phyloP scores from a whole-genome alignment of 192 early-diverging fungal genomes.

The Coemansia guatemalensis region DNA sequence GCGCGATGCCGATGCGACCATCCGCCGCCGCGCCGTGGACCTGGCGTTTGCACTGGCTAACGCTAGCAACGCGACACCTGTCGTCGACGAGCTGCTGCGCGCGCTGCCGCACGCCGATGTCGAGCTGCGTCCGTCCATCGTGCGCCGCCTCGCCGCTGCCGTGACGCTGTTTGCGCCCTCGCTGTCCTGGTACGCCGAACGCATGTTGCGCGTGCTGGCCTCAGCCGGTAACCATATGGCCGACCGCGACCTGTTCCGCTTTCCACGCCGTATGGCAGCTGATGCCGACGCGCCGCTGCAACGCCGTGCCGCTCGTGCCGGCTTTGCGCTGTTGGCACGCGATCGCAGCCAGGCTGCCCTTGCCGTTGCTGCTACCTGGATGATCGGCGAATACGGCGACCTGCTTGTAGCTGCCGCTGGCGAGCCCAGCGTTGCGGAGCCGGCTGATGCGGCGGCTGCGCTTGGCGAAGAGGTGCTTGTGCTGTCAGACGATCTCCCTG shows the following conservation, averaged over 20 bases:
- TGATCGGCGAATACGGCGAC: slow-evolving; percentile 97
- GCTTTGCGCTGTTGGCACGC: slow-evolving; percentile 82
- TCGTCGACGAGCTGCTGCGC: slow-evolving; percentile 89
- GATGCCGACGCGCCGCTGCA: slow-evolving; percentile 67
- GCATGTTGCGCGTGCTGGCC: slow-evolving; percentile 84
- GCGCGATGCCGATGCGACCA: slow-evolving; percentile 92
- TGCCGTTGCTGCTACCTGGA: slow-evolving; percentile 87
- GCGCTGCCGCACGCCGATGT: slow-evolving; percentile 90
- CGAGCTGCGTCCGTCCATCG: slow-evolving; percentile 90
- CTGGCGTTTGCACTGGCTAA: slow-evolving; percentile 96
- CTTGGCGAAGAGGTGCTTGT: slow-evolving; percentile 7
- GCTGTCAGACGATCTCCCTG: slow-evolving; percentile 31
- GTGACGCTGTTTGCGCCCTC: slow-evolving; percentile 94
- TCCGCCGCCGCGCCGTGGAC: slow-evolving; percentile 93
- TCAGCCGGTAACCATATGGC: slow-evolving; percentile 70
- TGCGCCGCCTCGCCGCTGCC: slow-evolving; percentile 85
- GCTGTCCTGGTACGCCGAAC: slow-evolving; percentile 97
- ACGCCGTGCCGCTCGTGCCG: slow-evolving; percentile 85
- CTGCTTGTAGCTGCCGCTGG: slow-evolving; percentile 59
- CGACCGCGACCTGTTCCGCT: slow-evolving; percentile 78
- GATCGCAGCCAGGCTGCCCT: slow-evolving; percentile 78
- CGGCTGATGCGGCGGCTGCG: not conserved
- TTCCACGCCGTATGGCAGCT: slow-evolving; percentile 86
- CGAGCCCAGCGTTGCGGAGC: not conserved
- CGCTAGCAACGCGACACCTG: slow-evolving; percentile 84